These are phyloP conservation scores for Pharus latifolius DNA, from an alignment of 176 grass and related monocot species.

Conservation along the genomic window DNA sequence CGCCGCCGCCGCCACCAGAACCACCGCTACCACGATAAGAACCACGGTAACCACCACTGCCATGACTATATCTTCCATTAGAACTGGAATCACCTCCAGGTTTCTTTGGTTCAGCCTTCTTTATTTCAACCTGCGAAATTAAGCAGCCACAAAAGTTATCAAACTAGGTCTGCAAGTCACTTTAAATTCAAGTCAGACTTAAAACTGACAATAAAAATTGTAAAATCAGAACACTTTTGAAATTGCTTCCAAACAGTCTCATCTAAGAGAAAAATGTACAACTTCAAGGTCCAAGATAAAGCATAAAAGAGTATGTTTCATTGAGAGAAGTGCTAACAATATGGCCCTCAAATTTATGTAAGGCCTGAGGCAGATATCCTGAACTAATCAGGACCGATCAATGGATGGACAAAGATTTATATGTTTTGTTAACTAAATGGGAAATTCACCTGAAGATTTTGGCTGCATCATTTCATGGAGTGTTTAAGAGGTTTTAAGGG, in stretches of 20 bases:
- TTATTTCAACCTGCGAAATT: constrained; percentile 87
- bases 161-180: neutral
- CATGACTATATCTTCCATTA: constrained; percentile 41
- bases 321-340: neutral
- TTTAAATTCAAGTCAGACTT: neutral
- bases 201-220: neutral
- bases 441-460: neutral
- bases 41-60: constrained; percentile 27
- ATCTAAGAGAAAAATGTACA: neutral
- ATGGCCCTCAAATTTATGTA: neutral
- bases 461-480: neutral
- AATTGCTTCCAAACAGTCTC: neutral
- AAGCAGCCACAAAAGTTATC: neutral
- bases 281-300: neutral
- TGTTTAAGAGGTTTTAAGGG: no score
- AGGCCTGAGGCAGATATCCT: neutral
- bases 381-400: neutral
- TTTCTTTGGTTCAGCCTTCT: constrained; percentile 96
- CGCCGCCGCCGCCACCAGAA: neutral
- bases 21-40: constrained; percentile 36
- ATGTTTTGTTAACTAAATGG: neutral
- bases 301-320: neutral
- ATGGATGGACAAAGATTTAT: neutral
- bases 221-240: neutral
- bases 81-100: constrained; percentile 47